Percentiles rank a stretch among this genome's conserved stretches.
These are phyloP conservation scores for Delonix regia DNA, from an alignment of 306 rosid genomes.

Conservation along the genomic window DNA sequence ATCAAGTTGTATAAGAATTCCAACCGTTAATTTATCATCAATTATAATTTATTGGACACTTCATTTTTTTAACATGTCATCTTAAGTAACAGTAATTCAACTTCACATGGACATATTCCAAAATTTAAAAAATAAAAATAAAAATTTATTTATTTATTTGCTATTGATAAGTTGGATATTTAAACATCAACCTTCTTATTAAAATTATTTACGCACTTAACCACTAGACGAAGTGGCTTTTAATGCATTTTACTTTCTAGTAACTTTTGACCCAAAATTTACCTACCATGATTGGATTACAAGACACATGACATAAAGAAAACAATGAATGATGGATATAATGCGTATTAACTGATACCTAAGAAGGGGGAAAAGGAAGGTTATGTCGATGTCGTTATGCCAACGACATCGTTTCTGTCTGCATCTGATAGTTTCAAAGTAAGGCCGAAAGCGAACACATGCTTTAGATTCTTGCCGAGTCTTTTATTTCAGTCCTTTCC, in stretches of 20 bases:
- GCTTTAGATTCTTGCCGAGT: slow-evolving; percentile 38
- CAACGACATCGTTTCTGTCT: slow-evolving; percentile 1
- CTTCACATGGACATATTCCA: not conserved
- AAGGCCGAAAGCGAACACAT: slow-evolving; percentile 31
- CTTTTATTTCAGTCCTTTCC: slow-evolving; percentile 22
- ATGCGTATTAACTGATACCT: not conserved
- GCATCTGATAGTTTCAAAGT: slow-evolving; percentile 1
- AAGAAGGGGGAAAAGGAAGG: not conserved
- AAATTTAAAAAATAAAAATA: not conserved
- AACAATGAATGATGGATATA: not conserved
- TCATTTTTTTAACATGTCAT: not conserved
- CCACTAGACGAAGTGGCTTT: no score
- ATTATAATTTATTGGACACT: not conserved
- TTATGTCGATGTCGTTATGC: not conserved
- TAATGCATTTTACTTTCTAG: not conserved
- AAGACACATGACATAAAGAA: not conserved
- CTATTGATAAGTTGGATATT: no score
- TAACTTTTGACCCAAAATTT: not conserved
- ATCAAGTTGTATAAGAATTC: not conserved
- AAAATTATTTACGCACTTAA: no score
- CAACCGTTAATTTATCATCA: not conserved
- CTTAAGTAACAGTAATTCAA: not conserved
- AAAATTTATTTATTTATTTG: no score
- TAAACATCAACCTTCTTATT: no score
- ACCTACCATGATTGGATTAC: slow-evolving; percentile 11